Conservation (phyloP, 208 protist species). For the Leishmania mexicana region DNA sequence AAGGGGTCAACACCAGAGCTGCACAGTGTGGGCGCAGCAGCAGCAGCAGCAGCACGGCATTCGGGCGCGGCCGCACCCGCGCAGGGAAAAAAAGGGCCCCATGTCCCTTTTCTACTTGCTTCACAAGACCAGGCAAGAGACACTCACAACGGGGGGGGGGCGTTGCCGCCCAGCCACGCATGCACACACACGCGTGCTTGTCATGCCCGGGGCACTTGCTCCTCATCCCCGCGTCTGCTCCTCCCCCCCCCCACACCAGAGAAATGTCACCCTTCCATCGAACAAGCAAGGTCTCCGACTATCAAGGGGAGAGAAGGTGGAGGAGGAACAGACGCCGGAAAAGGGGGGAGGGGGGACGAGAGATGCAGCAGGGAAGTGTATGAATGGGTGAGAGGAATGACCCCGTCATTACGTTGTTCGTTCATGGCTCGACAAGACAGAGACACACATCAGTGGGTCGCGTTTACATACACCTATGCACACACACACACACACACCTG, state of each 20-base stretch:
- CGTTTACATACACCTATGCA: not conserved
- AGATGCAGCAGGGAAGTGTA: not conserved
- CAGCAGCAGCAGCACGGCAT: not conserved
- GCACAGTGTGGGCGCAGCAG: not conserved
- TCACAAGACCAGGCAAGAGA: not conserved
- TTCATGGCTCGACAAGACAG: not conserved
- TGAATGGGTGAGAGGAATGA: not conserved
- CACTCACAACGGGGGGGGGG: not conserved
- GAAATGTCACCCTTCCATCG: not conserved
- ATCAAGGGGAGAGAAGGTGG: not conserved
- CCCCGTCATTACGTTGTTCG: not conserved
- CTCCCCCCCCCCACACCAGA: not conserved
- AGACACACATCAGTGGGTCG: not conserved
- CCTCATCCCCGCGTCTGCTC: not conserved
- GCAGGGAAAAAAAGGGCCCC: not conserved
- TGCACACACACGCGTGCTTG: not conserved
- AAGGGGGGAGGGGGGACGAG: not conserved
- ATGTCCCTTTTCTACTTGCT: not conserved
- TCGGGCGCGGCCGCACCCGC: not conserved
- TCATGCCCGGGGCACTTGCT: not conserved
- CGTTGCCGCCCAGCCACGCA: not conserved
- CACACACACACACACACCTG: not conserved
- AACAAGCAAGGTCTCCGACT: not conserved
- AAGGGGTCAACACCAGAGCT: not conserved
- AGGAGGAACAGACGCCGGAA: not conserved